Percentiles rank a stretch among this genome's conserved stretches.
These are phyloP conservation scores for Blastobotrys attinorum DNA, from an alignment of 805 yeast genomes.

Conservation along the genomic window DNA sequence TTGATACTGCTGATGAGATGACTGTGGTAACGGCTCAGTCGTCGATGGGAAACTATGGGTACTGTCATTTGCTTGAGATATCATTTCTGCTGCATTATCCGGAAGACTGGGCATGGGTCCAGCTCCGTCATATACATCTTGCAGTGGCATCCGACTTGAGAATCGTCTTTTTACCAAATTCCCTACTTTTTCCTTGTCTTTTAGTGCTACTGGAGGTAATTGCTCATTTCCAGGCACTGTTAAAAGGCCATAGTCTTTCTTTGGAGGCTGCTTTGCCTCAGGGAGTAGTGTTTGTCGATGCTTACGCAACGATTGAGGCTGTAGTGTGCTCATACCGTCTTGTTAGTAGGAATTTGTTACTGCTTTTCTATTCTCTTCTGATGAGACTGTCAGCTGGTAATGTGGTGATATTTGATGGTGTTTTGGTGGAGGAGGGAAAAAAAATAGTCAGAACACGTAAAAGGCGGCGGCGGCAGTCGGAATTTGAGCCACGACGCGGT, in stretches of 20 bases:
- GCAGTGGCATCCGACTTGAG: conserved; percentile 17
- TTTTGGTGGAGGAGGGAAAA: too few species aligned
- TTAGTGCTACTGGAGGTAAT: conserved; percentile 19
- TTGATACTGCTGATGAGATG: conserved; percentile 1
- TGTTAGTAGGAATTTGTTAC: not conserved
- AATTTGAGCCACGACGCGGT: too few species aligned
- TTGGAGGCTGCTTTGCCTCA: conserved; percentile 5
- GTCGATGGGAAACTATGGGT: not conserved
- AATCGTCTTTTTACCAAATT: conserved; percentile 21
- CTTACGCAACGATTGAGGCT: conserved; percentile 19
- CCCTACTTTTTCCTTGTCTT: conserved; percentile 21
- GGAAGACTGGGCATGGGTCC: conserved; percentile 77
- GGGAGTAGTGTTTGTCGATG: conserved; percentile 22
- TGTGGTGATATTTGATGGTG: too few species aligned
- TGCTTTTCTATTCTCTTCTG: too few species aligned
- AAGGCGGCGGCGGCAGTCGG: too few species aligned
- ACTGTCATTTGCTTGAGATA: conserved; percentile 45
- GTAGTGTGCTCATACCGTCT: not conserved
- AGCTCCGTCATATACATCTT: conserved; percentile 69
- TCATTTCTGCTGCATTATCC: conserved; percentile 55
- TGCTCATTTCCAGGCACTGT: conserved; percentile 7
- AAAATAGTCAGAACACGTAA: too few species aligned
- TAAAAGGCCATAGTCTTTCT: conserved; percentile 11
- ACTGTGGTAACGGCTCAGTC: conserved; percentile 3
- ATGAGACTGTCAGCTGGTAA: too few species aligned